Evolutionary conservation across 495 filamentous ascomycete species (phyloP), one percentile per base, ranked within the genome.

Genomic region (Friedmanniomyces simplex): DNA sequence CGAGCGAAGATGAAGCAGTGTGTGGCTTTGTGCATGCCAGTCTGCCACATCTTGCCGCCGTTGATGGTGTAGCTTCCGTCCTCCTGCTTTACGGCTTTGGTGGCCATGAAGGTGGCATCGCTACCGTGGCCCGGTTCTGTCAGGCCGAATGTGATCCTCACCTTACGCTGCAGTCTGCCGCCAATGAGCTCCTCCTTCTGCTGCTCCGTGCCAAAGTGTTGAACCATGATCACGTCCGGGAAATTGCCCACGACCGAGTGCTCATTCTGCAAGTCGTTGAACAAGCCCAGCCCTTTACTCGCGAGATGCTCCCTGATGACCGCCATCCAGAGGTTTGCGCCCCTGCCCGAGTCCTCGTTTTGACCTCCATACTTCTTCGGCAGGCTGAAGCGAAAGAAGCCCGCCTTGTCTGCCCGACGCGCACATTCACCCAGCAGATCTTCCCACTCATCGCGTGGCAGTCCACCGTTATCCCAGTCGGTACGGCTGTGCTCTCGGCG

Each of bases 231-330:
- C 5, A 83, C 51, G 58, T 79, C 76, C 0, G 79, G 80, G 64
- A 81, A 80, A 62, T 83, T 83, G 4, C 78, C 78, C 2, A 82
- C 73, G 18, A 83, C 71, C 45, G 69, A 73, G 62, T 81, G 79
- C 63, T 83, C 79, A 54, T 76, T 83, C 60, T 84, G 79, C 39
- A 83, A 65, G 65, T 83, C 81, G 57, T 83, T 83, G 54, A 79
- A 78, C 2, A 84, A 68, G 2, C 79, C 76, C 21, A 83, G 56
- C 0, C 78, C 79, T 58, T 81, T 75, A 14, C 71, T 71, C 2
- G 79, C 73, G 18, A 84, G 67, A 63, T 83, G 77, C 63, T 77
- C 77, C 12, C 80, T 68, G 36, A 82, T 80, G 0, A 76, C 79
- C 2, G 76, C 73, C 79, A 82, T 83, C 77, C 78, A 82, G 10